Evolutionary conservation across 2,329 filamentous ascomycete genomes (phyloP), one percentile per base, ranked within the genome.

Genomic region (Clarireedia homoeocarpa): DNA sequence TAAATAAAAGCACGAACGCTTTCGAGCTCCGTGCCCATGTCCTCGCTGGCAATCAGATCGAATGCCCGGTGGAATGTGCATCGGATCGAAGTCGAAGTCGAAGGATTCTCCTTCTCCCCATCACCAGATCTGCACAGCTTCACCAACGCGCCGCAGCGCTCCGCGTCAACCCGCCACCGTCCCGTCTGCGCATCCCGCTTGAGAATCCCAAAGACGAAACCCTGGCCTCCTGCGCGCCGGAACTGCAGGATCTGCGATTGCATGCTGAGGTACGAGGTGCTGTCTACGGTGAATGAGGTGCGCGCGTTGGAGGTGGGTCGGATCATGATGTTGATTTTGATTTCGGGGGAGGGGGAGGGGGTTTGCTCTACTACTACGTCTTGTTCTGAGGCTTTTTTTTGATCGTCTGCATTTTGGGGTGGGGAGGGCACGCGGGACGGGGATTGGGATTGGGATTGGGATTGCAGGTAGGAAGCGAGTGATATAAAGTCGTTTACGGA

Each of bases 31-130:
- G 4, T 54, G 23, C 27, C 60, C 60, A 15, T 61, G 24, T 40
- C 59, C 53, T 3, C 23, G 14, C 27, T 44, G 9, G 59, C 60
- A 60, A n/a, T 44, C 70, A 61, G 17, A 62, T 81, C 79, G 59
- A 81, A 77, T 0, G 78, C 79, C 6, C 77, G 71, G 62, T 81
- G 78, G 52, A 82, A 82, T 2, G 78, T 81, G 62, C 77, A 80
- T 2, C 74, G 0, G 20, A n/a, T n/a, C n/a, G n/a, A n/a, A n/a
- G n/a, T n/a, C n/a, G n/a, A n/a, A n/a, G n/a, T n/a, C n/a, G n/a
- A n/a, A 73, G 26, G 71, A 70, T 2, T 59, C 63, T 3, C 40
- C 42, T 1, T 77, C 76, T 3, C 5, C 40, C 38, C 38, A 15
- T 40, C 38, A 15, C 14, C 17, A 40, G 15, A 26, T 27, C 50